Percentiles rank a stretch among this genome's conserved stretches.
Evolutionary conservation across 1,284 basidiomycete genomes (phyloP).

Genomic region (Paramarasmius palmivorus): DNA sequence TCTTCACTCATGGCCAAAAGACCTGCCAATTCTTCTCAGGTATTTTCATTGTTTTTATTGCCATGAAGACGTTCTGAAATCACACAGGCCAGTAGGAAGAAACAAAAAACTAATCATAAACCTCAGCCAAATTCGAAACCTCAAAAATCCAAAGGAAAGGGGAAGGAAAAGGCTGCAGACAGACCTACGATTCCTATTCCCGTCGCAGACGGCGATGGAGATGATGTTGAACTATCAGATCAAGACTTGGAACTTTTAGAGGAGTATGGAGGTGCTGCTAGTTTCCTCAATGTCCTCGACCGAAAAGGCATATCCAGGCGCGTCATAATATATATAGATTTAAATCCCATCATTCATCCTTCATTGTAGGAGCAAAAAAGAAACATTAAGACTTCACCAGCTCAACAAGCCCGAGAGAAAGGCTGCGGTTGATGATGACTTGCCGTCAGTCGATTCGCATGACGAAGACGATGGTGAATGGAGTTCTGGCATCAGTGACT

Average conservation of each 20-base stretch:
- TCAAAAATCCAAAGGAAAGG: constrained; percentile 40
- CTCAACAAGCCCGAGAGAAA: constrained; percentile 59
- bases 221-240: constrained; percentile 57
- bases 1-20: background rate
- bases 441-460: constrained; percentile 67
- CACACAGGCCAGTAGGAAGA: background rate
- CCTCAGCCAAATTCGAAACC: constrained; percentile 12
- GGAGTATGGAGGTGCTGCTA: constrained; percentile 54
- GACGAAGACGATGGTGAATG: constrained; percentile 58
- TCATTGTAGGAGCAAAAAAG: constrained; percentile 74
- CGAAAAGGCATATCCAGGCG: constrained; percentile 72
- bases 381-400: constrained; percentile 63
- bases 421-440: constrained; percentile 46
- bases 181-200: constrained; percentile 67
- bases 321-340: constrained; percentile 19
- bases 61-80: background rate
- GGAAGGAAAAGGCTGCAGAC: constrained; percentile 62
- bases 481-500: constrained; percentile 46
- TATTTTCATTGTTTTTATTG: background rate
- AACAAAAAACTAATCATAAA: background rate
- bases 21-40: background rate
- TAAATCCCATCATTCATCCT: constrained; percentile 7
- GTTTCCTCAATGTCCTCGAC: constrained; percentile 67
- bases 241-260: constrained; percentile 62
- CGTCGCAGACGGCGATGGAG: constrained; percentile 34